phyloP scores from a whole-genome alignment of 257 asterid species.

The Capsicum chinense region DNA sequence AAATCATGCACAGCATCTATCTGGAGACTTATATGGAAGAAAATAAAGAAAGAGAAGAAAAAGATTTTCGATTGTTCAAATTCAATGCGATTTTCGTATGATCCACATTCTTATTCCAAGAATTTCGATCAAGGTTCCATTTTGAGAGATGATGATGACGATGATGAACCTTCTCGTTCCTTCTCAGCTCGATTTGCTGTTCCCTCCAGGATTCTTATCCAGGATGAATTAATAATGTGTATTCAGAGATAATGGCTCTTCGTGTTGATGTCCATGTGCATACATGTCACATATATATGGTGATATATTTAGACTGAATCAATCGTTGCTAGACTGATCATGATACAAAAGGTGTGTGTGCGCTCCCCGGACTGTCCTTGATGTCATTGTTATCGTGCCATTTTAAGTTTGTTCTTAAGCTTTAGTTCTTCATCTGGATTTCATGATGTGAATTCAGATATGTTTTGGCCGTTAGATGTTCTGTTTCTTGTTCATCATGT shows the following conservation, averaged over 20 bases:
- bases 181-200: slow-evolving; percentile 84
- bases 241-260: no score
- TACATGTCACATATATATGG: no score
- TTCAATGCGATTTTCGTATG: slow-evolving; percentile 68
- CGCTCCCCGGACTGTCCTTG: not conserved
- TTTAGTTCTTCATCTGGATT: not conserved
- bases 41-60: slow-evolving; percentile 69
- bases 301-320: no score
- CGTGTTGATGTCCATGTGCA: no score
- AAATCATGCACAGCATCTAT: slow-evolving; percentile 47
- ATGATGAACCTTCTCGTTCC: slow-evolving; percentile 63
- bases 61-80: slow-evolving; percentile 41
- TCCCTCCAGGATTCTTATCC: slow-evolving; percentile 60
- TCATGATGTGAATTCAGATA: not conserved
- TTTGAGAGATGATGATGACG: slow-evolving; percentile 39
- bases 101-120: slow-evolving; percentile 68
- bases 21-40: slow-evolving; percentile 73
- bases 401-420: no score
- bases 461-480: not conserved
- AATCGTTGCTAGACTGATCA: no score
- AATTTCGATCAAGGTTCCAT: slow-evolving; percentile 68
- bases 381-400: not conserved
- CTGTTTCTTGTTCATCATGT: not conserved
- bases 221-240: slow-evolving; percentile 26
- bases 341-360: no score